These are phyloP conservation scores for Trametes maxima DNA, from an alignment of 768 basidiomycete genomes.

Conservation along the genomic window DNA sequence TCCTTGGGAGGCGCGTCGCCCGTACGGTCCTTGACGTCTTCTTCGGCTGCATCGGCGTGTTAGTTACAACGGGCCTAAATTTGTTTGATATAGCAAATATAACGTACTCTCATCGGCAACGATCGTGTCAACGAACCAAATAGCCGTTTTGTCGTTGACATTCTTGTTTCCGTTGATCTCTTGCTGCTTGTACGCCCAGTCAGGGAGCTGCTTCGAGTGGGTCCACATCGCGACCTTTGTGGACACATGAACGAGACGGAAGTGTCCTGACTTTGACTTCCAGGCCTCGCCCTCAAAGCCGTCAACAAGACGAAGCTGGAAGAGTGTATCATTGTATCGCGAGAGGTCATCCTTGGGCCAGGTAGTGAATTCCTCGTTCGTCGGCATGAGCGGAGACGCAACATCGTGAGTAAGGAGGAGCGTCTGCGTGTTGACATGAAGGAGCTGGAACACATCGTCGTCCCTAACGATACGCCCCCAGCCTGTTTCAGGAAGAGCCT, in stretches of 20 bases:
- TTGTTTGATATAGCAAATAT: background rate
- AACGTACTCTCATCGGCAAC: slow-evolving; percentile 69
- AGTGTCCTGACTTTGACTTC: slow-evolving; percentile 94
- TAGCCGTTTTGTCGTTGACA: slow-evolving; percentile 73
- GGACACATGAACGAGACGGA: slow-evolving; percentile 84
- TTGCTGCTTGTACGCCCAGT: slow-evolving; percentile 97
- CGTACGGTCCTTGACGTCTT: slow-evolving; percentile 57
- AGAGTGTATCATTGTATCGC: slow-evolving; percentile 87
- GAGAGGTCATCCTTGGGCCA: slow-evolving; percentile 77
- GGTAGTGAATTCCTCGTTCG: slow-evolving; percentile 98
- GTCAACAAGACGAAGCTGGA: slow-evolving; percentile 73
- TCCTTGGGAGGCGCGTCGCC: slow-evolving; percentile 56
- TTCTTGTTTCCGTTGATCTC: slow-evolving; percentile 99
- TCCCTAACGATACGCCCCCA: slow-evolving; percentile 92
- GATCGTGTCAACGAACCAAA: slow-evolving; percentile 90
- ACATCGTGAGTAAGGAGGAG: slow-evolving; percentile 94
- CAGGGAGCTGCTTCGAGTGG: slow-evolving; percentile 79
- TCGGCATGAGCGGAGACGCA: slow-evolving; percentile 94
- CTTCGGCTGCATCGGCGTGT: slow-evolving; percentile 44
- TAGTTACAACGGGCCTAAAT: slow-evolving; percentile 5
- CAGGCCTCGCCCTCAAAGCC: slow-evolving; percentile 78
- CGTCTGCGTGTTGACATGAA: slow-evolving; percentile 84
- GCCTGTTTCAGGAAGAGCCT: slow-evolving; percentile 90
- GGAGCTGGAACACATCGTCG: slow-evolving; percentile 83
- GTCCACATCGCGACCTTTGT: slow-evolving; percentile 97